Percentiles rank a stretch among this genome's conserved stretches.
These are phyloP conservation scores for Centella asiatica DNA, from an alignment of 129 eudicot species.

Conservation along the genomic window DNA sequence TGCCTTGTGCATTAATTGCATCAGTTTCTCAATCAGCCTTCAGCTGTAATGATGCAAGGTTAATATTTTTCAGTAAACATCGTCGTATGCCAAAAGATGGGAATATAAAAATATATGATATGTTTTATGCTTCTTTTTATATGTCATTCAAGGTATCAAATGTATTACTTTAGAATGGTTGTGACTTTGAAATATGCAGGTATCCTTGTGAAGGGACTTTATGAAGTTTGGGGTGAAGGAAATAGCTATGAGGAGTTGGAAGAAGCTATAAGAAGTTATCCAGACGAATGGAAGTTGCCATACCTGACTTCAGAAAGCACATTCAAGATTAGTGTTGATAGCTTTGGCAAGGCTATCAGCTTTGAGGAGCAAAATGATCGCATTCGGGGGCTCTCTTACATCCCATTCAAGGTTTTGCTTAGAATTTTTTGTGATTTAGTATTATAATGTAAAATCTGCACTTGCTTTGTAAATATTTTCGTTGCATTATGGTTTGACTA, in stretches of 20 bases:
- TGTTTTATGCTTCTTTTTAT: background rate
- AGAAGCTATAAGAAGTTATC: constrained; percentile 66
- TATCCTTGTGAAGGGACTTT: constrained; percentile 94
- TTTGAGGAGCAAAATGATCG: constrained; percentile 65
- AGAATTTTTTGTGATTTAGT: background rate
- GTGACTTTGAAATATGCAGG: constrained; percentile 33
- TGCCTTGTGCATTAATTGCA: background rate
- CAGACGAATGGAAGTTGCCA: constrained; percentile 72
- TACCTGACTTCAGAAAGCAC: constrained; percentile 61
- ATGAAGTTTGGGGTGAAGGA: constrained; percentile 99
- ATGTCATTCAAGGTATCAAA: background rate
- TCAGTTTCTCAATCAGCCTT: background rate
- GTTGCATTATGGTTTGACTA: background rate
- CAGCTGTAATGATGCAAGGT: background rate
- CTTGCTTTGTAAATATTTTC: background rate
- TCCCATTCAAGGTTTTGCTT: constrained; percentile 72
- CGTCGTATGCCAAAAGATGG: background rate
- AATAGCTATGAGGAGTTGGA: constrained; percentile 64
- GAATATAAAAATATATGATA: background rate
- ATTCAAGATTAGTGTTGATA: constrained; percentile 61
- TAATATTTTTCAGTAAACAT: background rate
- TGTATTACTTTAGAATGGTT: background rate
- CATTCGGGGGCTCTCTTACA: constrained; percentile 50
- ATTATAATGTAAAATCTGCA: background rate
- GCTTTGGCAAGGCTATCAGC: constrained; percentile 69